Evolutionary conservation across 768 basidiomycete species (phyloP), one percentile per base, ranked within the genome.

Genomic region (Clitopilus hobsonii): DNA sequence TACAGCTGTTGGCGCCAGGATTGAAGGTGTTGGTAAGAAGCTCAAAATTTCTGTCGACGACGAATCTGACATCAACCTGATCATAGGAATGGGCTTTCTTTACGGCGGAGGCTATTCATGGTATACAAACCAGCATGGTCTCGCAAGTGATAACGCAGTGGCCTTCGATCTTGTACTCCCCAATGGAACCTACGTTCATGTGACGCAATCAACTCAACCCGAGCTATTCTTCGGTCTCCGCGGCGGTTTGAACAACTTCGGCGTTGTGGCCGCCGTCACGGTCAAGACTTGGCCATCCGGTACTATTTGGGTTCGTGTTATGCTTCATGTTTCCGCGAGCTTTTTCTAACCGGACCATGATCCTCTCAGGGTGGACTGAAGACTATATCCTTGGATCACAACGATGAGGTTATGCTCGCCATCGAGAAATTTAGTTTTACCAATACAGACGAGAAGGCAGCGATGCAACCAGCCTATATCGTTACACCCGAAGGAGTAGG

Each of bases 61-160:
- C 13, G 2, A 11, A 4, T 11, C 3, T 2, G 10, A 36, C 13
- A 36, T n/a, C n/a, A 10, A 36, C n/a, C 10, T 36, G 13, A 4
- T 11, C 20, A 83, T 82, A 26, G 81, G 84, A 20, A 82, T 75
- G 18, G 83, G 85, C 1, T 79, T 84, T 56, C 75, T 71, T 6
- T 69, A 86, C 0, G 83, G 84, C 7, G 85, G 85, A 73, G 84
- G 86, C 2, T 87, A 83, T 59, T 86, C 86, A 13, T 87, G 79
- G 79, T 69, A 76, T 49, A 80, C 81, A 0, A 85, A 86, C 56
- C 81, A 85, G 54, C 70, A 77, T 56, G 85, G 86, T 11, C 57
- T 89, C 48, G 78, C 81, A 0, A 61, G 76, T 18, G 85, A 87
- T 55, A 83, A 72, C 1, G 71, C 85, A 28, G 65, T 68, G 16